A percentile compares a stretch with the other conserved stretches of the same genome.
Conservation (phyloP, 306 rosid species). For the Quercus rubra region DNA sequence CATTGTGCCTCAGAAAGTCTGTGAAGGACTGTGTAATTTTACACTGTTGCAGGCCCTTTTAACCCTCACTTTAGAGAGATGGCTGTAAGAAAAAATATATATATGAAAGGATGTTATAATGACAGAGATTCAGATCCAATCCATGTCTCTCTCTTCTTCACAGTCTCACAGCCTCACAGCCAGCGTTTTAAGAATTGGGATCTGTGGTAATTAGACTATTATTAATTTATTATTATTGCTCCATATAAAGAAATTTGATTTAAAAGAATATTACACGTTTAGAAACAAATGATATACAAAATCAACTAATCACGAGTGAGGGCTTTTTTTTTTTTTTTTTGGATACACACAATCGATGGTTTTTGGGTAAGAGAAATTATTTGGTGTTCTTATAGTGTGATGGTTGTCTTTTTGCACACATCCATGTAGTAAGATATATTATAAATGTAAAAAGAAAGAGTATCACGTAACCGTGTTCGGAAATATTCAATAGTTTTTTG, state of each 20-base stretch:
- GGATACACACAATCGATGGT: too few species aligned
- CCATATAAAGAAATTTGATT: neutral
- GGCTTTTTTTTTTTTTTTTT: neutral
- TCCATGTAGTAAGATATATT: too few species aligned
- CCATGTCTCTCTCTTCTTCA: neutral
- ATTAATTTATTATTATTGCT: neutral
- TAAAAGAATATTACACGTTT: neutral
- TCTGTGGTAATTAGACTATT: neutral
- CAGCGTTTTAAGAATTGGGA: neutral
- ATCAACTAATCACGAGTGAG: neutral
- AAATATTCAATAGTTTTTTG: too few species aligned
- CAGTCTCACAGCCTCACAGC: neutral
- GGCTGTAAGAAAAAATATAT: neutral
- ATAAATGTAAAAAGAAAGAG: too few species aligned
- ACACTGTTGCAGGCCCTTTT: conserved; percentile 34
- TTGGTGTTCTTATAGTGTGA: too few species aligned
- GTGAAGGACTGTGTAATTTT: conserved; percentile 41
- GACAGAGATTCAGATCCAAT: conserved; percentile 29
- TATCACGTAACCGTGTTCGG: fast-evolving
- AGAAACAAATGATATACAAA: neutral
- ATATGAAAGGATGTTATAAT: conserved; percentile 27
- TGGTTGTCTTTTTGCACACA: too few species aligned
- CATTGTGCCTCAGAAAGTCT: conserved; percentile 14
- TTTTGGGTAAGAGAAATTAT: too few species aligned
- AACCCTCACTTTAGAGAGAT: neutral